Base-by-base conservation (phyloP, 2,329 filamentous ascomycete species). In the Blumeria hordei region DNA sequence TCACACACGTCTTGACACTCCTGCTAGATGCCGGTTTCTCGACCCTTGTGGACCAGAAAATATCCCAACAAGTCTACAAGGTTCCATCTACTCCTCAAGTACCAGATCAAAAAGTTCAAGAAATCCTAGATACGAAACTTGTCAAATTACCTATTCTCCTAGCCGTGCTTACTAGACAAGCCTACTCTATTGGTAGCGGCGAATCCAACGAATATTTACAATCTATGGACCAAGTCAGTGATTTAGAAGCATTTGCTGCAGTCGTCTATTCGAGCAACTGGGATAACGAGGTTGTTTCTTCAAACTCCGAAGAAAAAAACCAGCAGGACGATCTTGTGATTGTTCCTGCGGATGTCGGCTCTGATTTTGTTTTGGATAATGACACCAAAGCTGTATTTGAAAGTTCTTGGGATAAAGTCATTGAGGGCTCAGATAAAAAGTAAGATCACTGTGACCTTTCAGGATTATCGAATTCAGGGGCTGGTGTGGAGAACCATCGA, bases 11-110 rank as follows among this genome's bases (percentile, higher is more conserved):
- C 37, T 75, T 95, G 47, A 86, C 83, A 1, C 79, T 85, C 56
- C 76, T 95, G 55, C 83, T 96, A 57, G 88, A 96, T 66, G 77
- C 87, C 49, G 84, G 82, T 55, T 98, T 95, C 69, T 84, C 84
- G 2, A 77, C 83, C 28, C 75, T 98, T 14, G 76, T 94, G 32
- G 85, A 95, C 64, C 75, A 78, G 62, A 92, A 92, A 67, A 77
- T 95, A 55, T 81, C 85, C 5, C 73, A 76, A 3, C 80, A 85
- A 59, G 82, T 85, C 10, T 96, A 88, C 68, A 86, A 88, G 61
- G 68, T 75, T 53, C 71, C 74, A 8, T 59, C 63, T 28, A 57
- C 64, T 34, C 58, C 65, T 3, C 60, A 67, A 52, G 56, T 62
- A 55, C 53, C 59, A 21, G 57, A 62, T 55, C 44, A 58, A 12